Conservation (phyloP, 148 eudicot genomes). For the Fagopyrum tataricum region DNA sequence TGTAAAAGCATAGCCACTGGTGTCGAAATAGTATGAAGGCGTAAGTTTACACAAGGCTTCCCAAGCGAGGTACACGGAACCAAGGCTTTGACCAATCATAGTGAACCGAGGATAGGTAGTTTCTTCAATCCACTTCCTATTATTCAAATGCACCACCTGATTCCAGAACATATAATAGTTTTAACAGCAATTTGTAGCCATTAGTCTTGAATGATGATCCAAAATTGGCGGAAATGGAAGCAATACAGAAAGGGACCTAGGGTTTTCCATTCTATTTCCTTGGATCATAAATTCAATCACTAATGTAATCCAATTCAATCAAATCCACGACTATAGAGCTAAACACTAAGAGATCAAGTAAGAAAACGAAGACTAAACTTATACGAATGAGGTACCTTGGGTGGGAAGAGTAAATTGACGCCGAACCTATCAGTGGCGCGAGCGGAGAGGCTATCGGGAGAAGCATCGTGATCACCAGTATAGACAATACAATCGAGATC, state of each 20-base stretch:
- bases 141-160: constrained; percentile 85
- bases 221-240: neutral
- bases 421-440: constrained; percentile 92
- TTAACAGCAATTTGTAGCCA: neutral
- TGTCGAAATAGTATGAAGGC: constrained; percentile 72
- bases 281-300: neutral
- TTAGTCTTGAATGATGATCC: neutral
- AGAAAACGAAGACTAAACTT: neutral
- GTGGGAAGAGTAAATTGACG: constrained; percentile 45
- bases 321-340: neutral
- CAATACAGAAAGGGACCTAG: neutral
- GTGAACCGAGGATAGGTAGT: constrained; percentile 92
- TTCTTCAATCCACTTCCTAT: constrained; percentile 96
- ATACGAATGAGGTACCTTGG: constrained; percentile 35
- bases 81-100: constrained; percentile 95
- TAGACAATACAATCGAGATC: constrained; percentile 54
- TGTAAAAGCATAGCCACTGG: constrained; percentile 98
- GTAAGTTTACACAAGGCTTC: constrained; percentile 83
- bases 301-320: neutral
- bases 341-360: neutral
- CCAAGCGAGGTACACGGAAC: constrained; percentile 87
- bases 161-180: neutral
- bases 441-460: constrained; percentile 41
- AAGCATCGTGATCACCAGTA: constrained; percentile 90
- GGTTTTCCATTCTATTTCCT: neutral